Conservation (phyloP, 1,139 yeast genomes). For the Candida freyschussii region DNA sequence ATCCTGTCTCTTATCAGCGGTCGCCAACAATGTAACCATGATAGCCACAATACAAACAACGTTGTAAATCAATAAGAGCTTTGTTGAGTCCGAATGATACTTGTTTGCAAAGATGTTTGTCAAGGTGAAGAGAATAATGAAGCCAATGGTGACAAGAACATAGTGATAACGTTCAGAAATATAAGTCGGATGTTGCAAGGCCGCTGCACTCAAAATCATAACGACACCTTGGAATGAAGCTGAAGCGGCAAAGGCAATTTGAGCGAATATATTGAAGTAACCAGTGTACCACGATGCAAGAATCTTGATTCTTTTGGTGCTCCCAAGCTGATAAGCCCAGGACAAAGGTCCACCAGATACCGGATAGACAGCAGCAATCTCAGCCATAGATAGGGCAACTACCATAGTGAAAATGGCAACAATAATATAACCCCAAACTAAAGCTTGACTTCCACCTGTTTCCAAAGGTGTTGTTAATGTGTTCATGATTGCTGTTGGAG, state of each 20-base stretch:
- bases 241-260: slow-evolving; percentile 23
- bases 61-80: slow-evolving; percentile 16
- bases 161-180: slow-evolving; percentile 19
- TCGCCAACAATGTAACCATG: slow-evolving; percentile 18
- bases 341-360: slow-evolving; percentile 24
- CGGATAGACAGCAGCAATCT: slow-evolving; percentile 27
- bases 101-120: slow-evolving; percentile 21
- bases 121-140: slow-evolving; percentile 20
- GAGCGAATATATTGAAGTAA: slow-evolving; percentile 26
- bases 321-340: slow-evolving; percentile 22
- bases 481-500: slow-evolving; percentile 35
- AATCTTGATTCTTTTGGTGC: slow-evolving; percentile 14
- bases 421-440: slow-evolving; percentile 27
- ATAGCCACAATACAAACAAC: slow-evolving; percentile 16
- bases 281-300: slow-evolving; percentile 24
- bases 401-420: slow-evolving; percentile 24
- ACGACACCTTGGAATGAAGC: slow-evolving; percentile 25
- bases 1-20: slow-evolving; percentile 20
- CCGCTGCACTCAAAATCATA: slow-evolving; percentile 19
- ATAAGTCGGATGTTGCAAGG: slow-evolving; percentile 17
- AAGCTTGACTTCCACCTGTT: slow-evolving; percentile 25
- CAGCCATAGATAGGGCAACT: slow-evolving; percentile 26
- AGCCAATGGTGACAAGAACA: slow-evolving; percentile 22
- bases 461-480: slow-evolving; percentile 26
- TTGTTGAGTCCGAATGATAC: slow-evolving; percentile 22